A percentile compares a stretch with the other conserved stretches of the same genome.
Evolutionary conservation across 176 grass and related monocot genomes (phyloP).

Genomic region (Triticum monococcum): DNA sequence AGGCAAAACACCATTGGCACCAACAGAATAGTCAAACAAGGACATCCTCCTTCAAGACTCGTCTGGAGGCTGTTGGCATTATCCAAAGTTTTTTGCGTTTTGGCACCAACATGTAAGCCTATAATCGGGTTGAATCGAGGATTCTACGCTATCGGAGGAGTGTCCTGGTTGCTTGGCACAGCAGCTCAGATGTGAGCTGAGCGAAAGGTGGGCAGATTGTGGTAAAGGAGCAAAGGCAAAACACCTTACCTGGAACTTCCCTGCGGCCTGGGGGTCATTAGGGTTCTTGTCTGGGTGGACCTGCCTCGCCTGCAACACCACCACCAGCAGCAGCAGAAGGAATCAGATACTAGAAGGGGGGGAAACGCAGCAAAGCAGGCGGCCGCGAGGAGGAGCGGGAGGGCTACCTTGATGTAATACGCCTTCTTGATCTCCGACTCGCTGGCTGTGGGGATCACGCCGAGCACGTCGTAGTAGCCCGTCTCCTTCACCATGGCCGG

Average conservation of each 20-base stretch:
- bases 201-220: background rate
- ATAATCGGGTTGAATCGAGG: conserved; percentile 3
- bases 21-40: background rate
- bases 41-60: background rate
- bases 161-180: background rate
- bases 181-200: background rate
- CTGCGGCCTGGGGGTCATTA: conserved; percentile 77
- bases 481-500: conserved; percentile 86
- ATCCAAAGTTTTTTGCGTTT: background rate
- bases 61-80: background rate
- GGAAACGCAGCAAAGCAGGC: background rate
- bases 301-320: conserved; percentile 67
- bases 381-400: background rate
- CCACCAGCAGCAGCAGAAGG: background rate
- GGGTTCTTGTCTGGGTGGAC: conserved; percentile 97
- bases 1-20: background rate
- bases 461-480: conserved; percentile 90
- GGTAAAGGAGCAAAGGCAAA: background rate
- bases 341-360: conserved; percentile 15
- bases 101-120: background rate
- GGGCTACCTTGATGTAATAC: conserved; percentile 81
- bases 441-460: conserved; percentile 62
- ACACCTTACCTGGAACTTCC: conserved; percentile 74
- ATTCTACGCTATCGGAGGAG: background rate
- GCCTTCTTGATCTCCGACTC: conserved; percentile 98